These are phyloP conservation scores for Fusarium napiforme DNA, from an alignment of 2,329 filamentous ascomycete species.

Conservation along the genomic window DNA sequence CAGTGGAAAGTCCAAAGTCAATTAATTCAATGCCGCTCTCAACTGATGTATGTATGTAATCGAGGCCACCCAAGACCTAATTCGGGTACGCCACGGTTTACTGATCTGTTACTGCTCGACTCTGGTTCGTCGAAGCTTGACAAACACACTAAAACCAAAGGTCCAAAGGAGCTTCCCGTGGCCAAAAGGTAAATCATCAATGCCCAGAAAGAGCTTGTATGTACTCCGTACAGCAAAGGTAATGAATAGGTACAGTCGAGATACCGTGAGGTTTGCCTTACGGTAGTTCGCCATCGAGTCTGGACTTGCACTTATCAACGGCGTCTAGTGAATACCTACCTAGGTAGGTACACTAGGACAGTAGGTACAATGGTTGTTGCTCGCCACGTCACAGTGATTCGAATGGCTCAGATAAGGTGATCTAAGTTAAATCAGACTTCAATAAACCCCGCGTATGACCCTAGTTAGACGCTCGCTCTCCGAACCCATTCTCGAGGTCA, in stretches of 20 bases:
- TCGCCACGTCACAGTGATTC: slow-evolving; percentile 39
- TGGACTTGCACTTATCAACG: slow-evolving; percentile 16
- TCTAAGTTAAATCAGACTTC: slow-evolving; percentile 19
- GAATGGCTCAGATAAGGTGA: slow-evolving; percentile 19
- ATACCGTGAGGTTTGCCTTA: slow-evolving; percentile 1
- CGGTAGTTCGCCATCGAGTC: neutral
- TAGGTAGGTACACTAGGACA: neutral
- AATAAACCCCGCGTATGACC: slow-evolving; percentile 8
- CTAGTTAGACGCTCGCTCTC: neutral
- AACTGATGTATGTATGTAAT: slow-evolving; percentile 17
- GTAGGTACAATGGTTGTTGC: neutral
- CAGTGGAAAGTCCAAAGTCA: slow-evolving; percentile 11
- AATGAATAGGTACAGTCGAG: neutral
- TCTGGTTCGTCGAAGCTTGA: slow-evolving; percentile 29
- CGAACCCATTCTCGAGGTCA: neutral
- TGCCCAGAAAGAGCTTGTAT: neutral
- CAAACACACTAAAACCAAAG: slow-evolving; percentile 23
- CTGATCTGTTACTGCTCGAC: slow-evolving; percentile 36
- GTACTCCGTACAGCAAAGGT: neutral
- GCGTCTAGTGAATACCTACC: slow-evolving; percentile 7
- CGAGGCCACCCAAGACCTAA: slow-evolving; percentile 42
- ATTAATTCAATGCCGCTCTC: slow-evolving; percentile 36
- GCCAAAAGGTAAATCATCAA: slow-evolving; percentile 17
- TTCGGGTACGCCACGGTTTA: slow-evolving; percentile 27
- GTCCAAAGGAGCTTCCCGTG: slow-evolving; percentile 36